Conservation (phyloP, 2,329 filamentous ascomycete genomes). For the Trichophyton benhamiae region DNA sequence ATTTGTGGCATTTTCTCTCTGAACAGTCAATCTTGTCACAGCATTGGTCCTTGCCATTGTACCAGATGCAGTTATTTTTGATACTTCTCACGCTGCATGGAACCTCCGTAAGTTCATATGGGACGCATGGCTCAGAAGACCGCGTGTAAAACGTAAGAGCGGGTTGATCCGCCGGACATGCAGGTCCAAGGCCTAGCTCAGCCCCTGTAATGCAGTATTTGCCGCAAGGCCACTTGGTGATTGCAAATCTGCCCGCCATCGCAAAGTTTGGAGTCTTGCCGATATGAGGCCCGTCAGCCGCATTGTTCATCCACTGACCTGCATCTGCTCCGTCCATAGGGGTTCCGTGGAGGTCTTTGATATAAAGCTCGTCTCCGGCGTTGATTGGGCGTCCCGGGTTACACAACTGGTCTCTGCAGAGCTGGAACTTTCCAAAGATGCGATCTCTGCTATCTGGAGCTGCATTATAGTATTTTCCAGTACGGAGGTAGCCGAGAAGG, state of each 20-base stretch:
- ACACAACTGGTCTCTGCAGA: conserved; percentile 2
- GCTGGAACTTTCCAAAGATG: background rate
- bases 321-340: conserved; percentile 2
- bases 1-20: conserved; percentile 1
- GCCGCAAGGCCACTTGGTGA: conserved; percentile 5
- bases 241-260: background rate
- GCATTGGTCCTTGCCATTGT: conserved; percentile 4
- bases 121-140: background rate
- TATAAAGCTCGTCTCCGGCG: conserved; percentile 3
- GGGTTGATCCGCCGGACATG: background rate
- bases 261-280: background rate
- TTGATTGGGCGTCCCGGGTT: background rate
- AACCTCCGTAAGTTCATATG: conserved; percentile 3
- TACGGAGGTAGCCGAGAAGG: background rate
- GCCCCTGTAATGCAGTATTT: conserved; percentile 4
- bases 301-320: conserved; percentile 4
- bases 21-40: conserved; percentile 6
- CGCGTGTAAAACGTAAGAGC: background rate
- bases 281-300: background rate
- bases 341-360: conserved; percentile 5
- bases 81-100: background rate
- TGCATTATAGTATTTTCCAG: background rate
- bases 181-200: background rate
- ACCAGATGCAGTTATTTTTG: conserved; percentile 4
- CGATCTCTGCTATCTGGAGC: conserved; percentile 2